These are phyloP conservation scores for Stellera chamaejasme DNA, from an alignment of 345 rosid species.

Conservation along the genomic window DNA sequence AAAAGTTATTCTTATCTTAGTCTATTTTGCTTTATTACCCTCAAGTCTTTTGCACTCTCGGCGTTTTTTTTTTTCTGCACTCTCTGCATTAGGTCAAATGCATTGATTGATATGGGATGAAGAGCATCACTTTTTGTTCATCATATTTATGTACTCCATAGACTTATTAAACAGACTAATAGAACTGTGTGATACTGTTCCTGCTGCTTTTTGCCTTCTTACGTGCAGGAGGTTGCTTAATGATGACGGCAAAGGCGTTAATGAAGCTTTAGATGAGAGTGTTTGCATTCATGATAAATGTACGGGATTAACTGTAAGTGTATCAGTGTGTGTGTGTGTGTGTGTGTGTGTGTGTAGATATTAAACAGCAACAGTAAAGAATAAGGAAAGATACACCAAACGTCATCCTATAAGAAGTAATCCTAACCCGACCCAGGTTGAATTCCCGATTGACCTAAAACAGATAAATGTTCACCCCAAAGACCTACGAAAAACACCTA, in stretches of 20 bases:
- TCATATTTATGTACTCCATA: too few species aligned
- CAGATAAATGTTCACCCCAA: too few species aligned
- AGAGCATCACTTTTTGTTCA: too few species aligned
- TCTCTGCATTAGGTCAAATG: neutral
- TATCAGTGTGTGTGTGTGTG: neutral
- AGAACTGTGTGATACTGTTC: neutral
- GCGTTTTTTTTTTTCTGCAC: neutral
- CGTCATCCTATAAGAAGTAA: too few species aligned
- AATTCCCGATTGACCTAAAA: too few species aligned
- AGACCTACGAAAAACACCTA: too few species aligned
- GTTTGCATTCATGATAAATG: constrained; percentile 34
- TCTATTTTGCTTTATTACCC: too few species aligned
- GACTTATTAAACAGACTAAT: neutral
- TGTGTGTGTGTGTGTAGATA: neutral
- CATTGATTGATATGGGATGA: too few species aligned
- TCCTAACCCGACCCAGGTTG: too few species aligned
- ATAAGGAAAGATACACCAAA: too few species aligned
- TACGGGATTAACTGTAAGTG: constrained; percentile 46
- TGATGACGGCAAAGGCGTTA: constrained; percentile 57
- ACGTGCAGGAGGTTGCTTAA: constrained; percentile 40
- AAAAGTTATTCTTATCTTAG: too few species aligned
- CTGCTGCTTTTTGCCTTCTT: neutral
- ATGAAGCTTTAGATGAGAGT: constrained; percentile 47
- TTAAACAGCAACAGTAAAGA: too few species aligned
- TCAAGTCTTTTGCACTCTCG: neutral